Base-by-base conservation (phyloP, 1,139 yeast species). In the Zygosaccharomyces pseudobailii region DNA sequence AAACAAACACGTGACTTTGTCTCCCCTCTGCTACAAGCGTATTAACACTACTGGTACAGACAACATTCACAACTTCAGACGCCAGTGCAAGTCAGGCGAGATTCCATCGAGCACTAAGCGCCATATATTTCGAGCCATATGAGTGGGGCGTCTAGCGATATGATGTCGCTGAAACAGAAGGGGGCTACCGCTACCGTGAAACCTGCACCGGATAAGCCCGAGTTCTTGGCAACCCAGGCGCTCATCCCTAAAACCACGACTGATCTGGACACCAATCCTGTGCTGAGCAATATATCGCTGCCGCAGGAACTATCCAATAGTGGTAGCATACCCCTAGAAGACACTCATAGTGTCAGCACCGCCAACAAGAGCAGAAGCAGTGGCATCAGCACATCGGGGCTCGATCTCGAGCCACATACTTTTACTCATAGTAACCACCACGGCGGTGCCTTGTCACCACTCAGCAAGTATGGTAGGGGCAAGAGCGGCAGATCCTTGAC, bases 201-300 rank as follows among this genome's bases (percentile, higher is more conserved):
- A 23, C 20, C 44, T 23, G 41, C 44, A 3, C 48, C 41, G n/a
- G 51, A 55, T 30, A 55, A 49, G 45, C 54, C 56, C 4, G 60
- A 56, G n/a, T 45, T 56, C 20, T 40, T 56, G 22, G 53, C 56
- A 7, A 48, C 56, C 13, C 48, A 47, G 30, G 56, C 47, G 6
- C 43, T 55, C 35, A 43, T 51, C 13, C 48, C 57, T 5, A 58
- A 54, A 45, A 58, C 65, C 3, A 61, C 66, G 0, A 61, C 66
- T 3, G 55, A 59, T 28, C 38, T 62, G n/a, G 65, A 57, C 36
- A 61, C 60, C 1, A 61, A 56, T 36, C 62, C 65, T 4, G 65
- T 62, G 7, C 39, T 62, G 24, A 58, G 64, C 45, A 51, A 59
- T 42, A 54, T 62, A 27, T 51, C 62, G 4, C 43, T 59, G 13